These are phyloP conservation scores for Pseudogymnoascus sp. DNA, from an alignment of 2,329 filamentous ascomycete species.

Conservation along the genomic window DNA sequence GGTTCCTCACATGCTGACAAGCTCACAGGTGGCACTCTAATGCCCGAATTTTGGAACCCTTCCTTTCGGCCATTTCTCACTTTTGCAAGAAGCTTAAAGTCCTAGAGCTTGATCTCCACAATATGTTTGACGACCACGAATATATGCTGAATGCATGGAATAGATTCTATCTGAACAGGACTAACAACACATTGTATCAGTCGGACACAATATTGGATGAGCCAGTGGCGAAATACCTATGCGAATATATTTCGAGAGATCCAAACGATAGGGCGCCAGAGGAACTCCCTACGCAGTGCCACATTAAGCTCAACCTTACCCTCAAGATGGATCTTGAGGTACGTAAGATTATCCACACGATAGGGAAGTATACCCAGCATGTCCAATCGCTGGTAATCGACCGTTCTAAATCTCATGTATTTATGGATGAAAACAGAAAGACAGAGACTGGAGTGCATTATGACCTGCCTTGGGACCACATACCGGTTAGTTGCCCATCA, in stretches of 20 bases:
- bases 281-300: neutral
- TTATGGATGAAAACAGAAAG: neutral
- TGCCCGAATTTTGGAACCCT: neutral
- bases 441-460: neutral
- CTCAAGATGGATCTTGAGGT: neutral
- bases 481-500: neutral
- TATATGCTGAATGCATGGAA: slow-evolving; percentile 2
- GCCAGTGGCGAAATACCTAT: neutral
- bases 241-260: neutral
- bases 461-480: neutral
- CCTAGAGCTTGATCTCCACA: neutral
- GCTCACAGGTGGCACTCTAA: neutral
- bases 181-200: neutral
- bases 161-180: neutral
- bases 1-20: neutral
- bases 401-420: neutral
- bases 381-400: neutral
- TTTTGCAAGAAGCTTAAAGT: neutral
- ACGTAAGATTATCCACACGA: neutral
- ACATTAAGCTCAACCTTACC: neutral
- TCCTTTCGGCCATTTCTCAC: slow-evolving; percentile 1
- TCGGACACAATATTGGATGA: neutral
- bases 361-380: neutral
- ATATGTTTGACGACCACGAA: neutral
- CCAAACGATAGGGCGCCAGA: neutral